phyloP scores from a whole-genome alignment of 78 protist species.

The Planoprotostelium fungivorum region DNA sequence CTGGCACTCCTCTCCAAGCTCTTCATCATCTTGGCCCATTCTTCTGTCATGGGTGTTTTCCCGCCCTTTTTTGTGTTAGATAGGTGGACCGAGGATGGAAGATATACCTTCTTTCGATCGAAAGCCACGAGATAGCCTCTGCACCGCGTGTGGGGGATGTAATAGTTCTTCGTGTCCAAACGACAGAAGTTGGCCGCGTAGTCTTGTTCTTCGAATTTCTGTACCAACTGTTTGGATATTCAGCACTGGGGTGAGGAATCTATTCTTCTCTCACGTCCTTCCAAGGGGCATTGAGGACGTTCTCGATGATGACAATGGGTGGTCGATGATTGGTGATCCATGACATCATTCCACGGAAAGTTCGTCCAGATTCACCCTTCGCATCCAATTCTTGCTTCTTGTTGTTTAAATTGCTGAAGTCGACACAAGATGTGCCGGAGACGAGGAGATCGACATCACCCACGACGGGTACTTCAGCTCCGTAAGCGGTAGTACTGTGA shows the following conservation, averaged over 20 bases:
- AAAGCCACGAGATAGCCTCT: neutral
- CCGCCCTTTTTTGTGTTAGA: neutral
- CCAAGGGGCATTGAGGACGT: neutral
- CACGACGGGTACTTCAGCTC: neutral
- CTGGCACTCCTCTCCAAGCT: neutral
- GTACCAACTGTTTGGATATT: neutral
- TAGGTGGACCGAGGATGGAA: neutral
- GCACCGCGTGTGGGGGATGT: neutral
- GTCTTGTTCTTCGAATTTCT: neutral
- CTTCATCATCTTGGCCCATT: neutral
- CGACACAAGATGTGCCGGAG: neutral
- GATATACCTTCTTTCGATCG: neutral
- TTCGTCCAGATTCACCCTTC: neutral
- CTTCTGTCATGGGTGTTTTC: neutral
- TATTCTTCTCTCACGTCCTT: neutral
- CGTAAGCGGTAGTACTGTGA: neutral
- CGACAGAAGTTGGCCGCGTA: neutral
- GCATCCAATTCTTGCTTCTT: neutral
- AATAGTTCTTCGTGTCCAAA: neutral
- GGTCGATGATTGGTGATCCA: neutral
- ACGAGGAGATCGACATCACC: neutral
- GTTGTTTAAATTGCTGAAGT: neutral
- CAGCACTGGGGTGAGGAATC: neutral
- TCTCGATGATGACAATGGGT: neutral
- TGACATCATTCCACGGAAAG: neutral